Percentiles rank a stretch among this genome's conserved stretches.
Evolutionary conservation across 1,284 basidiomycete species (phyloP).

Genomic region (Vanrija sp.): DNA sequence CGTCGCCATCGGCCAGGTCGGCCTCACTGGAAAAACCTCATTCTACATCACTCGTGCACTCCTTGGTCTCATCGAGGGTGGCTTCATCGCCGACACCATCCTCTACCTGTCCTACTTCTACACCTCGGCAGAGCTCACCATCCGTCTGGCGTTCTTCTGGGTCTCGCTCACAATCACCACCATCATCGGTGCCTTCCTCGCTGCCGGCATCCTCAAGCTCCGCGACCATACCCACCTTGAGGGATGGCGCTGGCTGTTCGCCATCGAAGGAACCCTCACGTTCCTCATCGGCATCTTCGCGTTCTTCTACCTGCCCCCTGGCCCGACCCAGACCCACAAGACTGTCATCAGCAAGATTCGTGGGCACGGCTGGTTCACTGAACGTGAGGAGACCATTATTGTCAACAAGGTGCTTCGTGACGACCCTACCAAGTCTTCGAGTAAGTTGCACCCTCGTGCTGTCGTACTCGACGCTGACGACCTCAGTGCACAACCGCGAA

Average conservation of each 20-base stretch:
- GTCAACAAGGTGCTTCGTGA: slow-evolving; percentile 52
- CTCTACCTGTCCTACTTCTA: slow-evolving; percentile 50
- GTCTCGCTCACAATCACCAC: slow-evolving; percentile 26
- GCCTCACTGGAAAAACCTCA: slow-evolving; percentile 22
- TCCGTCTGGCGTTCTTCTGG: slow-evolving; percentile 48
- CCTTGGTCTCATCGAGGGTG: slow-evolving; percentile 45
- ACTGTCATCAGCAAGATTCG: slow-evolving; percentile 19
- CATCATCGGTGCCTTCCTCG: slow-evolving; percentile 38
- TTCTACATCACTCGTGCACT: slow-evolving; percentile 38
- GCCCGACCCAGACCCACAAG: slow-evolving; percentile 42
- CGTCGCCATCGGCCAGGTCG: slow-evolving; percentile 35
- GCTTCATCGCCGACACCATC: slow-evolving; percentile 49
- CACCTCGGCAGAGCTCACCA: slow-evolving; percentile 34
- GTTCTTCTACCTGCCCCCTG: slow-evolving; percentile 40
- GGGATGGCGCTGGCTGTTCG: slow-evolving; percentile 45
- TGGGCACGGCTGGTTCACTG: slow-evolving; percentile 48
- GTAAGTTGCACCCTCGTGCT: neutral
- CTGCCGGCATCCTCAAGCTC: slow-evolving; percentile 41
- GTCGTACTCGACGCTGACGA: neutral
- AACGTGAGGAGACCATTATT: slow-evolving; percentile 50
- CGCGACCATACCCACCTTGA: slow-evolving; percentile 31
- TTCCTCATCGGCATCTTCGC: slow-evolving; percentile 40
- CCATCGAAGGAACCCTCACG: slow-evolving; percentile 39
- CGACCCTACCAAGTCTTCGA: slow-evolving; percentile 46
- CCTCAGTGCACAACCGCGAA: slow-evolving; percentile 51